phyloP scores from a whole-genome alignment of 2,329 filamentous ascomycete species.

The Trichocomaceae sp. region DNA sequence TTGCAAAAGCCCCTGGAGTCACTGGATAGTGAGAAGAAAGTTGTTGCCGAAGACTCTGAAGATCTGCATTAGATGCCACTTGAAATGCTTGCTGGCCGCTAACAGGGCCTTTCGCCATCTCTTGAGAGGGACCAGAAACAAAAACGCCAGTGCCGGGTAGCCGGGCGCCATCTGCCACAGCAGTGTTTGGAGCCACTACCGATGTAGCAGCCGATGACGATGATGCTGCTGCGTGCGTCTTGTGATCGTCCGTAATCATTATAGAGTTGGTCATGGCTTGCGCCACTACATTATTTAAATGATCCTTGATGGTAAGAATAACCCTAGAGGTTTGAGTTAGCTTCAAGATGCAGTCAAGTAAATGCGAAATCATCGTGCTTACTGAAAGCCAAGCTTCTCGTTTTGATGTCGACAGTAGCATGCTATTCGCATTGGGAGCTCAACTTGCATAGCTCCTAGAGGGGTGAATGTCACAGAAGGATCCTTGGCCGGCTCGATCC shows the following conservation, averaged over 20 bases:
- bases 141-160: slow-evolving; percentile 42
- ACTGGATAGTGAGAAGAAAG: slow-evolving; percentile 40
- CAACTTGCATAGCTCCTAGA: slow-evolving; percentile 65
- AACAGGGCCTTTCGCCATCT: slow-evolving; percentile 25
- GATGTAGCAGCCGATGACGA: slow-evolving; percentile 30
- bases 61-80: slow-evolving; percentile 57
- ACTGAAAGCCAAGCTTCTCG: slow-evolving; percentile 82
- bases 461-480: slow-evolving; percentile 37
- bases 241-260: slow-evolving; percentile 97
- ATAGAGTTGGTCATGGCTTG: slow-evolving; percentile 83
- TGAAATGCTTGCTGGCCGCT: slow-evolving; percentile 43
- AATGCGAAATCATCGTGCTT: slow-evolving; percentile 18
- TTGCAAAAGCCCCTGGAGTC: slow-evolving; percentile 34
- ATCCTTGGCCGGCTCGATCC: slow-evolving; percentile 58
- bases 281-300: slow-evolving; percentile 65
- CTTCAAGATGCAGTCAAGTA: neutral
- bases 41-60: slow-evolving; percentile 53
- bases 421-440: slow-evolving; percentile 88
- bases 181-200: slow-evolving; percentile 28
- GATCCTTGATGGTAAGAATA: slow-evolving; percentile 90
- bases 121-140: slow-evolving; percentile 26
- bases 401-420: slow-evolving; percentile 95
- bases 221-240: slow-evolving; percentile 59
- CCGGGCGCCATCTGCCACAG: slow-evolving; percentile 33
- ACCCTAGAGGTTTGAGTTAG: slow-evolving; percentile 46